A percentile compares a stretch with the other conserved stretches of the same genome.
Conservation (phyloP, 495 filamentous ascomycete species). For the Lepraria neglecta region DNA sequence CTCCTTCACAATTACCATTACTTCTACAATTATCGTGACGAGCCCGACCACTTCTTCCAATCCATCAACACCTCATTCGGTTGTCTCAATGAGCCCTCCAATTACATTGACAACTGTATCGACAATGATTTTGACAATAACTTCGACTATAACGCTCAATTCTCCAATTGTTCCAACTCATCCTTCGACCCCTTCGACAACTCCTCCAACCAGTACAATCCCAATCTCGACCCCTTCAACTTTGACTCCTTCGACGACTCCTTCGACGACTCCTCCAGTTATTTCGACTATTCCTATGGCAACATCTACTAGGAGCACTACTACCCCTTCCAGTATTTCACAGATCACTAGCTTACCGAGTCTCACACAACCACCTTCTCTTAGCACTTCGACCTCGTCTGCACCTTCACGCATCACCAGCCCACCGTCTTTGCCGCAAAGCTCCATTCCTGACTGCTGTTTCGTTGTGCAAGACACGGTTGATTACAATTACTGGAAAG, state of each 20-base stretch:
- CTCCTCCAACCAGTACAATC: not conserved
- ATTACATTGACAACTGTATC: too few relatives aligned
- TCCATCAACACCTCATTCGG: too few relatives aligned
- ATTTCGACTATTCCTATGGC: not conserved
- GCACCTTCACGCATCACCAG: not conserved
- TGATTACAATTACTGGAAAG: conserved; percentile 22
- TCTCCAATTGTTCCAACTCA: not conserved
- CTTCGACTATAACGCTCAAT: not conserved
- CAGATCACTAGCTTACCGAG: not conserved
- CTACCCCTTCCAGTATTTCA: not conserved
- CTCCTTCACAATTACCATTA: too few relatives aligned
- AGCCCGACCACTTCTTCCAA: too few relatives aligned
- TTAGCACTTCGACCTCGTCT: too few relatives aligned
- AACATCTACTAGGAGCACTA: not conserved
- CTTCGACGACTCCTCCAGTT: not conserved
- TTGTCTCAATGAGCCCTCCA: too few relatives aligned
- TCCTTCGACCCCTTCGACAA: not conserved
- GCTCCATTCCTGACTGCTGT: conserved; percentile 12
- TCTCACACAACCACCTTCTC: too few relatives aligned
- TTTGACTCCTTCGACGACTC: not conserved
- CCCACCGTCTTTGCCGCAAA: not conserved
- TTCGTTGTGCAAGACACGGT: conserved; percentile 24
- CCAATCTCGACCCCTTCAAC: not conserved
- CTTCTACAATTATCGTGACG: too few relatives aligned
- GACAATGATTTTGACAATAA: too few relatives aligned